Base-by-base conservation (phyloP, 352 stramenopile genomes). In the Pythium rishiriense region DNA sequence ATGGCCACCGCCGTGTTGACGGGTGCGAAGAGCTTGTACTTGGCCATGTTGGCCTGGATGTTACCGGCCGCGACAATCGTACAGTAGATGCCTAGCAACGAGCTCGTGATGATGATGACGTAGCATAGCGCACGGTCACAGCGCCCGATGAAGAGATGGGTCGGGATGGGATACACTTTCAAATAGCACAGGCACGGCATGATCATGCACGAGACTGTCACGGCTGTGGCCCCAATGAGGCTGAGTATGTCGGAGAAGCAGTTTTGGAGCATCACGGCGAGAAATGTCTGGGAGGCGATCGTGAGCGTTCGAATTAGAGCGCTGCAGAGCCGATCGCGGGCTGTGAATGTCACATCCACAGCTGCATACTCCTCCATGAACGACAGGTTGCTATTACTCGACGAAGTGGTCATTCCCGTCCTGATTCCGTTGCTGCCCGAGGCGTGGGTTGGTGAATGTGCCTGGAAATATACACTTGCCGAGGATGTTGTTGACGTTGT, bases 171-270 rank as follows among this genome's bases (percentile, higher is more conserved):
- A 48, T 90, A 77, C 14, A 89, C 68, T 17, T 81, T 77, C n/a
- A 91, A 64, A 59, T 88, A 90, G 69, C 83, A 90, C 31, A 90
- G 58, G 46, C 83, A 90, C 31, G 79, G 83, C 83, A 91, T 91
- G 68, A 90, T 76, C 80, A 90, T 87, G 52, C 80, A 91, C 46
- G 79, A 89, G 8, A 87, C 37, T 0, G 83, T 85, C 53, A 91
- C 73, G 3, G 80, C 73, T 14, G 80, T 91, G 12, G 80, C 71
- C 4, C 79, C 80, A 37, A 91, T 90, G 22, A 90, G 73, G 45
- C 79, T 88, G 47, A 89, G 58, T 50, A 90, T 85, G 43, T 90
- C 79, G 17, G 62, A 70, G 57, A 90, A 90, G n/a, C 79, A 91
- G n/a, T 74, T 69, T 56, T 90, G 80, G 31, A 91, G 71, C 70